These are phyloP conservation scores for Lentinula guzmanii DNA, from an alignment of 768 basidiomycete species.

Conservation along the genomic window DNA sequence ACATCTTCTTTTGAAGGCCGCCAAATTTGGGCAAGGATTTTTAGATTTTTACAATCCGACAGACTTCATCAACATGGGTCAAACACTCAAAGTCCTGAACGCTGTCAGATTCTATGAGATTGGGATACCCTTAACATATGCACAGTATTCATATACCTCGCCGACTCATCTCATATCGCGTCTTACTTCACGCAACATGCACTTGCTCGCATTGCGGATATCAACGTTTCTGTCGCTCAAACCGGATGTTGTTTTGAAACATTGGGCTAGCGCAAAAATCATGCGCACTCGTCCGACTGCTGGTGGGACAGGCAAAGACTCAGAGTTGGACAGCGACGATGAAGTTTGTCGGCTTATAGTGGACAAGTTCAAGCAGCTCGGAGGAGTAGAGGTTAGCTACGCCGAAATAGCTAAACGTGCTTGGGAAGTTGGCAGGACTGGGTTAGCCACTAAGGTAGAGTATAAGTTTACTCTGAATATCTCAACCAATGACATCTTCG, in stretches of 20 bases:
- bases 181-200: constrained; percentile 80
- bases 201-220: constrained; percentile 88
- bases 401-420: constrained; percentile 93
- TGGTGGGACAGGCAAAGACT: constrained; percentile 44
- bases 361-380: constrained; percentile 81
- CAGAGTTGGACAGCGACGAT: constrained; percentile 62
- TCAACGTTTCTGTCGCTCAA: constrained; percentile 79
- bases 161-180: constrained; percentile 78
- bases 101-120: constrained; percentile 89
- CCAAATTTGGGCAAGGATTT: constrained; percentile 92
- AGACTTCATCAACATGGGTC: constrained; percentile 90
- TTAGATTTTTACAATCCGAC: constrained; percentile 89
- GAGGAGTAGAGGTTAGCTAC: constrained; percentile 77
- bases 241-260: constrained; percentile 82
- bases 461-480: not conserved
- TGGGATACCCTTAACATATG: constrained; percentile 88
- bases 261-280: constrained; percentile 96
- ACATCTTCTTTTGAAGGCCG: constrained; percentile 52
- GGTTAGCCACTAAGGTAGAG: constrained; percentile 77
- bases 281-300: constrained; percentile 57
- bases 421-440: constrained; percentile 80
- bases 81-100: constrained; percentile 89
- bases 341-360: constrained; percentile 80
- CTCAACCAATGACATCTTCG: not conserved
- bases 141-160: constrained; percentile 82